phyloP scores from a whole-genome alignment of 2,329 filamentous ascomycete genomes.

The Alternaria sp. region DNA sequence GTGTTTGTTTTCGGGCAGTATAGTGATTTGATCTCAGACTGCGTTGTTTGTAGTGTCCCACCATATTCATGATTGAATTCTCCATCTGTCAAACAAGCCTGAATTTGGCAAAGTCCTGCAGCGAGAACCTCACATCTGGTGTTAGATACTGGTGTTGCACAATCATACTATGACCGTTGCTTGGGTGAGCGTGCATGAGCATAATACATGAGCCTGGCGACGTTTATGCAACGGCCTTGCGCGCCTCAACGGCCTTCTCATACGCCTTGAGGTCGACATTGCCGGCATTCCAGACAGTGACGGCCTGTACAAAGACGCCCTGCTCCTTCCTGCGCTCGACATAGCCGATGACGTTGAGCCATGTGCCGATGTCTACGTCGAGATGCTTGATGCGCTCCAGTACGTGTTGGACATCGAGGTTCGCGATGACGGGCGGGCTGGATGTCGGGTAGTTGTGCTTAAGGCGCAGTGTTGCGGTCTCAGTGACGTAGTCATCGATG shows the following conservation, averaged over 20 bases:
- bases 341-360: conserved; percentile 91
- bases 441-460: conserved; percentile 69
- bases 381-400: conserved; percentile 70
- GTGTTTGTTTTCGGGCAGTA: neutral
- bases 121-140: neutral
- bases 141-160: neutral
- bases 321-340: conserved; percentile 52
- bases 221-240: conserved; percentile 4
- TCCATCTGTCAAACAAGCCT: neutral
- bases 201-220: neutral
- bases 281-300: conserved; percentile 80
- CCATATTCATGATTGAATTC: neutral
- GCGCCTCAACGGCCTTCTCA: conserved; percentile 60
- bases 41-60: neutral
- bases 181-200: neutral
- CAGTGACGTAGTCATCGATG: conserved; percentile 65
- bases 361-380: conserved; percentile 76
- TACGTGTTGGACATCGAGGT: conserved; percentile 76
- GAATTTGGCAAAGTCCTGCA: neutral
- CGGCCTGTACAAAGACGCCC: conserved; percentile 69
- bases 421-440: conserved; percentile 55
- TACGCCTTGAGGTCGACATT: conserved; percentile 76
- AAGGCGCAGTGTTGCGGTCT: conserved; percentile 69
- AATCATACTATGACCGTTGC: neutral
- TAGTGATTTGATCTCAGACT: neutral